Percentiles rank a stretch among this genome's conserved stretches.
These are phyloP conservation scores for Cydonia oblonga DNA, from an alignment of 331 rosid genomes.

Conservation along the genomic window DNA sequence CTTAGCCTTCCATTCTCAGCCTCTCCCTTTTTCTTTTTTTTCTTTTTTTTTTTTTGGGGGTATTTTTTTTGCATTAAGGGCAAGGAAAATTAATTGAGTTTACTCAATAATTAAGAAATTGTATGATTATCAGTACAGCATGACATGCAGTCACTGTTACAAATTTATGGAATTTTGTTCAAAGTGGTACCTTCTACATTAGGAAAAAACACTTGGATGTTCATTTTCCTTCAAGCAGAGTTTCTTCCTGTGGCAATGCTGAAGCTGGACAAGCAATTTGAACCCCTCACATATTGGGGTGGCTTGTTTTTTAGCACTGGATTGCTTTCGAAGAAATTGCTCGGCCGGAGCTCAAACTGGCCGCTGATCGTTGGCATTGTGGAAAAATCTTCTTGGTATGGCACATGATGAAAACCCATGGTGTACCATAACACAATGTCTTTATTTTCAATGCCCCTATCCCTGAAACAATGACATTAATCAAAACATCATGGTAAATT, in stretches of 20 bases:
- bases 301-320: conserved; percentile 12
- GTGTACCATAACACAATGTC: conserved; percentile 56
- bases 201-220: not conserved
- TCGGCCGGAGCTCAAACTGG: conserved; percentile 49
- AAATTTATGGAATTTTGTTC: not conserved
- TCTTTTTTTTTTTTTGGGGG: not conserved
- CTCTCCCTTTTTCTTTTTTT: not conserved
- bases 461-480: conserved; percentile 14
- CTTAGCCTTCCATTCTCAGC: conserved; percentile 3
- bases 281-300: conserved; percentile 16
- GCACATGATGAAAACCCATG: conserved; percentile 47
- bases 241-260: conserved; percentile 27
- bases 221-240: conserved; percentile 33
- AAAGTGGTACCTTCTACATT: not conserved
- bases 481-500: not conserved
- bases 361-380: conserved; percentile 44
- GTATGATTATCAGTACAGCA: not conserved
- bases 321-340: conserved; percentile 58
- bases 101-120: not conserved
- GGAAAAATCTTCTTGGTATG: conserved; percentile 47
- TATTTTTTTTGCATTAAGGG: conserved; percentile 26
- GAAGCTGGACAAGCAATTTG: conserved; percentile 12
- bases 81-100: conserved; percentile 38
- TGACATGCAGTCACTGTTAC: not conserved
- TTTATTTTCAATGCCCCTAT: conserved; percentile 42